phyloP scores from a whole-genome alignment of 2,329 filamentous ascomycete genomes.

The Colletotrichum nymphaeae region DNA sequence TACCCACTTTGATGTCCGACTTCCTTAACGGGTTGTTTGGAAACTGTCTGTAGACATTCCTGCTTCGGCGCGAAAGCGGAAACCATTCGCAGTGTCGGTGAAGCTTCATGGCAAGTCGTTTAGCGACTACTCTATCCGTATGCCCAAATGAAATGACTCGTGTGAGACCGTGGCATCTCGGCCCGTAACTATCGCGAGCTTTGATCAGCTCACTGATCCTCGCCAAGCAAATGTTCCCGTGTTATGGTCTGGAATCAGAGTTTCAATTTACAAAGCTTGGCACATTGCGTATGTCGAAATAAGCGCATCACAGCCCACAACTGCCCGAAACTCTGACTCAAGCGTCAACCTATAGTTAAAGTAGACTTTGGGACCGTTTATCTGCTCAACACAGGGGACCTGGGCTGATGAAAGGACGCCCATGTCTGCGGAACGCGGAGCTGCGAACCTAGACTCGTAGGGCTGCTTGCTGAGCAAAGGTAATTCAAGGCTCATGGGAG shows the following conservation, averaged over 20 bases:
- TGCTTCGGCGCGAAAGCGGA: neutral
- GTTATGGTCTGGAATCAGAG: neutral
- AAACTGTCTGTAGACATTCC: neutral
- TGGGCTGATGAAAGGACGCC: neutral
- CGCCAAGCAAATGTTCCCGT: constrained; percentile 14
- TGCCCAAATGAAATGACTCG: neutral
- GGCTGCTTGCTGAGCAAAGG: neutral
- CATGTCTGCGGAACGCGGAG: constrained; percentile 4
- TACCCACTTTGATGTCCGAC: no score
- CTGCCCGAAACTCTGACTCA: constrained; percentile 9
- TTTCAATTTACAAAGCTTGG: constrained; percentile 22
- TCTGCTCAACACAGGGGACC: no score
- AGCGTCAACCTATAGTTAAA: neutral
- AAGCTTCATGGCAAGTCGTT: neutral
- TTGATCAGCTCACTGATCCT: constrained; percentile 12
- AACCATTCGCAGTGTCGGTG: neutral
- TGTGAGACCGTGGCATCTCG: neutral
- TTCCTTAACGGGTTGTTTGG: no score
- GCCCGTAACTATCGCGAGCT: constrained; percentile 13
- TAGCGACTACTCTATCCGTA: neutral
- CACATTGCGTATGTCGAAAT: constrained; percentile 12
- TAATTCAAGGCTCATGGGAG: neutral
- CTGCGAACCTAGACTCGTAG: neutral
- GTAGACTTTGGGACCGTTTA: neutral
- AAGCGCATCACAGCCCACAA: neutral